Evolutionary conservation across 2,329 filamentous ascomycete species (phyloP), one percentile per base, ranked within the genome.

Genomic region (Diaporthe destruens): DNA sequence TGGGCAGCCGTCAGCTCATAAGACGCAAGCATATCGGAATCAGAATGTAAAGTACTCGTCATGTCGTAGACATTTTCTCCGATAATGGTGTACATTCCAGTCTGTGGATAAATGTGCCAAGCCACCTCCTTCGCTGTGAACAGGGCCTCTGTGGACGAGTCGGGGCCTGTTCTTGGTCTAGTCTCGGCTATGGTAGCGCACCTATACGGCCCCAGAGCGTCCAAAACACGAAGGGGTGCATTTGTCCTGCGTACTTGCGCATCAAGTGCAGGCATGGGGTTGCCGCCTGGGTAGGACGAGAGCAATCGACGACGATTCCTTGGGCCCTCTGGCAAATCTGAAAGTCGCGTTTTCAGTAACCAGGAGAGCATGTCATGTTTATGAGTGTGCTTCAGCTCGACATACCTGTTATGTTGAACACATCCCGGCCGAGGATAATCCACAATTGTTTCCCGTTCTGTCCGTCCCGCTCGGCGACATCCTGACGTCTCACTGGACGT

Each of bases 81-180:
- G 9, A 66, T 66, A 3, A 66, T 66, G 5, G 61, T 66, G 9
- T 66, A 66, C 44, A 53, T 66, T 9, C 61, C 32, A 6, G 47
- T 53, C n/a, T 39, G 14, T 20, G n/a, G 47, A 39, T 53, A 39
- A 14, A 34, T 39, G n/a, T 66, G 23, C 61, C 61, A 66, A 39
- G 61, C 61, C 23, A 66, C 61, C n/a, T 66, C 61, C 8, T 34
- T 53, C 3, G 20, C 23, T 8, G 61, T 66, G 20, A 53, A 66
- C 1, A 66, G 12, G 3, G 12, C 25, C 18, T 39, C 47, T 12
- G 29, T 12, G 12, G 32, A 39, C 1, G n/a, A 32, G 7, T 12
- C 2, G 3, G 61, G 61, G 11, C 61, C 61, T 12, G 18, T 12
- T 1, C 4, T 20, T 6, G 61, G 61, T n/a, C 61, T 25, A 20